These are phyloP conservation scores for Wickerhamiella qilinensis DNA, from an alignment of 805 yeast species.

Conservation along the genomic window DNA sequence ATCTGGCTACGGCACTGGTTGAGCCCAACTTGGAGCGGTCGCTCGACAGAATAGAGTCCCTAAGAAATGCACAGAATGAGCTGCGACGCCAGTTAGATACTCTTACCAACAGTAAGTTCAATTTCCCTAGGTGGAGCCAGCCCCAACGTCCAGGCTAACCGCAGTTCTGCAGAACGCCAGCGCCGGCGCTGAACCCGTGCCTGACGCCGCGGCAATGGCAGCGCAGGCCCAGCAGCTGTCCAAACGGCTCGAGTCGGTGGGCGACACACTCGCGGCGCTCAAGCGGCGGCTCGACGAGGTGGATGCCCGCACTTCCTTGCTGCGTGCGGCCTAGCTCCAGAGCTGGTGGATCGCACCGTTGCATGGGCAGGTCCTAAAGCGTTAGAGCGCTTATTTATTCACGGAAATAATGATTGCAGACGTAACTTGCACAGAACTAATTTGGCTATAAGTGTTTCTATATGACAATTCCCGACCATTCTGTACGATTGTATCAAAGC, in stretches of 20 bases:
- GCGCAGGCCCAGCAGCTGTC: not conserved
- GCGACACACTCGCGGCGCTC: not conserved
- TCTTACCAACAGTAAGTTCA: slow-evolving; percentile 1
- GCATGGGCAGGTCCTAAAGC: too few relatives aligned
- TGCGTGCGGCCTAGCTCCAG: too few relatives aligned
- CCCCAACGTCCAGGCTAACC: not conserved
- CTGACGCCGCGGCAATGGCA: not conserved
- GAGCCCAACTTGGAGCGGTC: slow-evolving; percentile 3
- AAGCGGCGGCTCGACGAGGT: not conserved
- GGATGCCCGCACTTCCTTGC: not conserved
- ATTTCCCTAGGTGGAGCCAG: not conserved
- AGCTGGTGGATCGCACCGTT: too few relatives aligned
- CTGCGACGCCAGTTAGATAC: slow-evolving; percentile 11
- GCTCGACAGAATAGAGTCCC: slow-evolving; percentile 8
- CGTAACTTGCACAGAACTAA: too few relatives aligned
- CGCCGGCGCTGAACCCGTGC: not conserved
- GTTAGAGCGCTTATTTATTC: too few relatives aligned
- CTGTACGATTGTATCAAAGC: too few relatives aligned
- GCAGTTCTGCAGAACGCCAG: not conserved
- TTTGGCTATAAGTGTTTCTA: too few relatives aligned
- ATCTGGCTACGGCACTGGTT: slow-evolving; percentile 3
- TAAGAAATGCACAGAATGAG: slow-evolving; percentile 14
- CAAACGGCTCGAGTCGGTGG: not conserved
- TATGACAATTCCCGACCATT: too few relatives aligned
- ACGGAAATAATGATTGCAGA: too few relatives aligned